Evolutionary conservation across 805 yeast species (phyloP).

Genomic region (Cyberlindnera lachancei): DNA sequence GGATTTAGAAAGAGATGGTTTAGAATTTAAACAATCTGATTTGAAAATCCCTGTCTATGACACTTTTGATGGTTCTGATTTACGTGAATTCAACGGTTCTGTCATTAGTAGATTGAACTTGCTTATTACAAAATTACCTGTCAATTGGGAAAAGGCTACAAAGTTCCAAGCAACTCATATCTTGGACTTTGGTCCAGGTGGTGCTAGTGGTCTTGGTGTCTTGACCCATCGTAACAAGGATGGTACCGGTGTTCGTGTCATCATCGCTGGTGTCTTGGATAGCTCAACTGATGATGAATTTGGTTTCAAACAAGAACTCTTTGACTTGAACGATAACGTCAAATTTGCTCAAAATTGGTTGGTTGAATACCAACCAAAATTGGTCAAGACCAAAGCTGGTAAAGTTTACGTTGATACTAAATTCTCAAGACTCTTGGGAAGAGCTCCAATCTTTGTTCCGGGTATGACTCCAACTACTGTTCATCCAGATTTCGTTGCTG

Average conservation of each 20-base stretch:
- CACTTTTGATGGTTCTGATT: slow-evolving; percentile 77
- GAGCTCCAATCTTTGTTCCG: slow-evolving; percentile 95
- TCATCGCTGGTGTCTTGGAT: slow-evolving; percentile 89
- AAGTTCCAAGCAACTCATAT: slow-evolving; percentile 77
- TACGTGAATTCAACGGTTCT: slow-evolving; percentile 49
- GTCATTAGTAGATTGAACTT: slow-evolving; percentile 64
- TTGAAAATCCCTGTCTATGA: slow-evolving; percentile 85
- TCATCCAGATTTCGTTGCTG: slow-evolving; percentile 87
- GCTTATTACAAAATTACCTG: slow-evolving; percentile 84
- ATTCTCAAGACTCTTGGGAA: slow-evolving; percentile 84
- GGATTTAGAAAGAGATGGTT: slow-evolving; percentile 54
- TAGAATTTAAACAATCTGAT: slow-evolving; percentile 47
- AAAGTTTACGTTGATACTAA: slow-evolving; percentile 87
- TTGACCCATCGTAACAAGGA: slow-evolving; percentile 96
- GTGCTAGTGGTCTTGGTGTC: slow-evolving; percentile 92
- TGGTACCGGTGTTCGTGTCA: slow-evolving; percentile 94
- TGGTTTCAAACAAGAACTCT: slow-evolving; percentile 93
- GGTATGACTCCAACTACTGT: slow-evolving; percentile 99
- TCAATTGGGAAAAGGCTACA: slow-evolving; percentile 92
- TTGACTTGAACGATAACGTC: slow-evolving; percentile 59
- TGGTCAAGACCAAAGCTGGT: slow-evolving; percentile 66
- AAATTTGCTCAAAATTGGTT: slow-evolving; percentile 90
- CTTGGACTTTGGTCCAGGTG: slow-evolving; percentile 98
- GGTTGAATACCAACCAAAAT: slow-evolving; percentile 76
- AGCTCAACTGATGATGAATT: slow-evolving; percentile 65